Percentiles rank a stretch among this genome's conserved stretches.
Conservation (phyloP, 2,329 filamentous ascomycete genomes). For the Ceratocystis colombiana region DNA sequence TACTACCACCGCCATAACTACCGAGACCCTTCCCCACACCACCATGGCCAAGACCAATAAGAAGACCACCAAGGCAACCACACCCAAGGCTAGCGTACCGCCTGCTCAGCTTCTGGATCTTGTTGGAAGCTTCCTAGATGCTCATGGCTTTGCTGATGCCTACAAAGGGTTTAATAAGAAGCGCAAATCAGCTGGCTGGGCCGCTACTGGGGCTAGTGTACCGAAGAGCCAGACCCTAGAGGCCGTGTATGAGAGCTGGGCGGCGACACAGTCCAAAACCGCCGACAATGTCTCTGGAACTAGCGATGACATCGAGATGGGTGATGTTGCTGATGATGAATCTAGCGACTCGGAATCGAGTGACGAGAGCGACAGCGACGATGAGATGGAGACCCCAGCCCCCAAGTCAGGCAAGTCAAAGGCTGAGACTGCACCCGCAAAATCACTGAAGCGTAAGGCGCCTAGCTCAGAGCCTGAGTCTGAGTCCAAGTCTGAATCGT, state of each 20-base stretch:
- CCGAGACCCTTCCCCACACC: slow-evolving; percentile 20
- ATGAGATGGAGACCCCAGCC: slow-evolving; percentile 23
- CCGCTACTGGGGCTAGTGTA: slow-evolving; percentile 29
- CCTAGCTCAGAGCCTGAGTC: slow-evolving; percentile 29
- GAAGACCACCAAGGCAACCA: slow-evolving; percentile 29
- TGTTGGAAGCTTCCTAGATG: slow-evolving; percentile 55
- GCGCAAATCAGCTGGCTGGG: slow-evolving; percentile 44
- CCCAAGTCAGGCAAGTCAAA: slow-evolving; percentile 29
- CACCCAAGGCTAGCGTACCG: slow-evolving; percentile 33
- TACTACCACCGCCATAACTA: slow-evolving; percentile 25
- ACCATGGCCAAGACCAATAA: slow-evolving; percentile 33
- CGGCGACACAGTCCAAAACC: slow-evolving; percentile 30
- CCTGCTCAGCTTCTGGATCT: slow-evolving; percentile 55
- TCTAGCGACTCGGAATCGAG: slow-evolving; percentile 22
- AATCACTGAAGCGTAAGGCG: slow-evolving; percentile 37
- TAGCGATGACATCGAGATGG: slow-evolving; percentile 27
- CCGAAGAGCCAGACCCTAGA: slow-evolving; percentile 37
- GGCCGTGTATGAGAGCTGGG: slow-evolving; percentile 44
- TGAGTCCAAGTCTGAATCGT: slow-evolving; percentile 25
- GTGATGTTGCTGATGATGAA: slow-evolving; percentile 24
- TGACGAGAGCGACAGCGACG: slow-evolving; percentile 27
- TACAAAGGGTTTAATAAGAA: slow-evolving; percentile 55
- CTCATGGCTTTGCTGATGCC: slow-evolving; percentile 54
- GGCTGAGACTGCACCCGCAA: slow-evolving; percentile 27
- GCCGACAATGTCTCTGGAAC: slow-evolving; percentile 11